Evolutionary conservation across 306 rosid species (phyloP).

Genomic region (Rubus idaeus): DNA sequence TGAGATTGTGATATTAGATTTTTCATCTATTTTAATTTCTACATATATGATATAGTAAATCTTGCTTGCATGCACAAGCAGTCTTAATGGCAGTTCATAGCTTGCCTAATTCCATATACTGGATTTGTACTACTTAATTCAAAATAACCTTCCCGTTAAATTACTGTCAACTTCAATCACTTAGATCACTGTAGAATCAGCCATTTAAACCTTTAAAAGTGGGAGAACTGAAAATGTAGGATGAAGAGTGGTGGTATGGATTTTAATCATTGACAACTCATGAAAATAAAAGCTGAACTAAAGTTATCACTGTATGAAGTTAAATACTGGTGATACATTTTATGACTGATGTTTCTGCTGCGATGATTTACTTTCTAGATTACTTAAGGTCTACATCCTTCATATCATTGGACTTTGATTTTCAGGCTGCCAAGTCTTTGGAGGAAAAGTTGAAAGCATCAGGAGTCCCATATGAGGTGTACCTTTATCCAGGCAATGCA

Average conservation of each 20-base stretch:
- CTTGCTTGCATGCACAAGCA: neutral
- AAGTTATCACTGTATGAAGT: neutral
- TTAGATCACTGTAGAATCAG: neutral
- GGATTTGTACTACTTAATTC: neutral
- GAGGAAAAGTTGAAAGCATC: conserved; percentile 87
- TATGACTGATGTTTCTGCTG: neutral
- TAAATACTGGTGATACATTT: neutral
- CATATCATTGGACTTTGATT: conserved; percentile 25
- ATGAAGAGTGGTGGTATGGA: neutral
- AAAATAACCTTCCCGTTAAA: neutral
- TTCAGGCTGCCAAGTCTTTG: conserved; percentile 82
- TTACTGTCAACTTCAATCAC: neutral
- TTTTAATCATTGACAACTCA: neutral
- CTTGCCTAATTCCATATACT: neutral
- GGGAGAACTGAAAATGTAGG: neutral
- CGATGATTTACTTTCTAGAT: conserved; percentile 7
- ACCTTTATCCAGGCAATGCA: conserved; percentile 64
- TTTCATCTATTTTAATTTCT: neutral
- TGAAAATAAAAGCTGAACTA: neutral
- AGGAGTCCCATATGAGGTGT: conserved; percentile 79
- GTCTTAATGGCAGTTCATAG: neutral
- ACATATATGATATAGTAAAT: neutral
- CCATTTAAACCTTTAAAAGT: neutral
- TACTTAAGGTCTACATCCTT: neutral
- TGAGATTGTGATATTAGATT: no score